phyloP scores from a whole-genome alignment of 805 yeast species.

The Sugiyamaella americana region DNA sequence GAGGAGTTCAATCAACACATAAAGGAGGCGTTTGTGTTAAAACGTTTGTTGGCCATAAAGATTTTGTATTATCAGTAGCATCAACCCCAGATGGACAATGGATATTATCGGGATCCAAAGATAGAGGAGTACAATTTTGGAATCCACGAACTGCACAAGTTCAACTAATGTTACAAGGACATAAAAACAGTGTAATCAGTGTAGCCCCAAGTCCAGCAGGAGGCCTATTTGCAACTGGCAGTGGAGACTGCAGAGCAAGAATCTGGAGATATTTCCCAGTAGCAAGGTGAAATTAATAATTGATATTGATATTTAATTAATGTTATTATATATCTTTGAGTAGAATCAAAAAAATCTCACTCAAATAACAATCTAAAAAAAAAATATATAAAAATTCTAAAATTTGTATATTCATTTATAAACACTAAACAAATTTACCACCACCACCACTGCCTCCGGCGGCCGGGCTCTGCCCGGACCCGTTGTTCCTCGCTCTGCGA shows the following conservation, averaged over 20 bases:
- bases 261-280: conserved; percentile 65
- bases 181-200: conserved; percentile 88
- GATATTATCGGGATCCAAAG: conserved; percentile 91
- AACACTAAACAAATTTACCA: no score
- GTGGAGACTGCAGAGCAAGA: conserved; percentile 96
- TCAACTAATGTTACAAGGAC: conserved; percentile 92
- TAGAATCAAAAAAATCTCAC: conserved; percentile 2
- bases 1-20: conserved; percentile 34
- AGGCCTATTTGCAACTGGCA: conserved; percentile 92
- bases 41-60: conserved; percentile 93
- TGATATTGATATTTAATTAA: not conserved
- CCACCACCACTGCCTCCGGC: no score
- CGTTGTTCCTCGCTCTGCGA: not conserved
- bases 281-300: conserved; percentile 9
- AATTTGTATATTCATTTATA: no score
- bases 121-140: conserved; percentile 96
- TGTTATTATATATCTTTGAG: not conserved
- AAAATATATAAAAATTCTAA: not conserved
- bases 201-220: conserved; percentile 86
- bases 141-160: conserved; percentile 89
- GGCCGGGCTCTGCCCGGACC: not conserved
- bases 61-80: conserved; percentile 90
- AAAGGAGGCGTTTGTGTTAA: conserved; percentile 62
- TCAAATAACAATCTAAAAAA: not conserved
- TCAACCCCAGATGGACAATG: conserved; percentile 89